Conservation (phyloP, 2,329 filamentous ascomycete species). For the Paecilomyces fulvus region DNA sequence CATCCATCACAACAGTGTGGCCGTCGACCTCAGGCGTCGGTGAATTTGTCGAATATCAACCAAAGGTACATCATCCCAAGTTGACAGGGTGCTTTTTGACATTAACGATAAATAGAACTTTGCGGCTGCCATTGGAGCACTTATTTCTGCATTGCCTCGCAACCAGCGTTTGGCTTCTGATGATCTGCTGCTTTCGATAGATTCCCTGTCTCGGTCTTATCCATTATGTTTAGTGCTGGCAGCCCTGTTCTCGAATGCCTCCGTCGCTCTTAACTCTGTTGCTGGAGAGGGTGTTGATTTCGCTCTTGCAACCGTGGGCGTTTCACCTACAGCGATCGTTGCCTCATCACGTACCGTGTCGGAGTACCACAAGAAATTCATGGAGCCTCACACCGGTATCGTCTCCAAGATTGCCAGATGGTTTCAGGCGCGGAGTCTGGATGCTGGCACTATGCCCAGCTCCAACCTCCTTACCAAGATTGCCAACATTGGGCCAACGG, state of each 20-base stretch:
- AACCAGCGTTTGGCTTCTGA: constrained; percentile 62
- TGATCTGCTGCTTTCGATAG: constrained; percentile 79
- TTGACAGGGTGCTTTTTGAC: not conserved
- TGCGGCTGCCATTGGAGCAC: constrained; percentile 73
- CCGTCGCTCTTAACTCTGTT: constrained; percentile 81
- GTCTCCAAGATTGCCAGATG: constrained; percentile 62
- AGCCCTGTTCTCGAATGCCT: constrained; percentile 76
- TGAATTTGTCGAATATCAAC: constrained; percentile 74
- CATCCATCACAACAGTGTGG: constrained; percentile 37
- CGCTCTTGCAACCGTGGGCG: constrained; percentile 59
- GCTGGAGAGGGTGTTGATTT: constrained; percentile 66
- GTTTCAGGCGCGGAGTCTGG: constrained; percentile 61
- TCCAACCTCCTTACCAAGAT: constrained; percentile 50
- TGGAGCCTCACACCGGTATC: constrained; percentile 51
- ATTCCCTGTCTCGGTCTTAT: constrained; percentile 71
- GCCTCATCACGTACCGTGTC: constrained; percentile 66
- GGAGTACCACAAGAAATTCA: constrained; percentile 56
- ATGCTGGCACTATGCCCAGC: constrained; percentile 65
- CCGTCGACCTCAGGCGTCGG: constrained; percentile 38
- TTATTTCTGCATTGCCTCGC: constrained; percentile 67
- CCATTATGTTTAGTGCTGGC: constrained; percentile 71
- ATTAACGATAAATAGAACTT: constrained; percentile 52
- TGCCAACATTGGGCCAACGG: constrained; percentile 28
- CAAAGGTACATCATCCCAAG: constrained; percentile 40
- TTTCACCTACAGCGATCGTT: constrained; percentile 75